A percentile compares a stretch with the other conserved stretches of the same genome.
phyloP scores from a whole-genome alignment of 192 early-diverging fungal species.

The Umbelopsis vinacea region DNA sequence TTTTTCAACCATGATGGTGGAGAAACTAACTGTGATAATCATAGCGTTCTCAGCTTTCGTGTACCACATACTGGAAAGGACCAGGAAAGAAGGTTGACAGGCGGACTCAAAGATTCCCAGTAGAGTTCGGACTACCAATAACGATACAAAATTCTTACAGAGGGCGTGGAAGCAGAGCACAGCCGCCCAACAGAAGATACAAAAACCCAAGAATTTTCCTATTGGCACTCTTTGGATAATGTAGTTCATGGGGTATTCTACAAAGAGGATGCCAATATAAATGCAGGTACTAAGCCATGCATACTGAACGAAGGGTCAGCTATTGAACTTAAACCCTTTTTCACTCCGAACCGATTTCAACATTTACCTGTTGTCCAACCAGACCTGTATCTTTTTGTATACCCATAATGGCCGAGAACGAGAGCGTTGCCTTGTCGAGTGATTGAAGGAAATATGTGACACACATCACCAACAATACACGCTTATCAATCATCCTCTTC shows the following conservation, averaged over 20 bases:
- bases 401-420: slow-evolving; percentile 28
- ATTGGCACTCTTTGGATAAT: slow-evolving; percentile 20
- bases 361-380: slow-evolving; percentile 19
- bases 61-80: slow-evolving; percentile 19
- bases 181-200: neutral
- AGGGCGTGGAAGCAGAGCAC: slow-evolving; percentile 1
- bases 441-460: slow-evolving; percentile 28
- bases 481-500: slow-evolving; percentile 22
- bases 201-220: neutral
- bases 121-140: slow-evolving; percentile 6
- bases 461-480: slow-evolving; percentile 9
- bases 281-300: slow-evolving; percentile 29
- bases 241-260: slow-evolving; percentile 26
- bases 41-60: slow-evolving; percentile 5
- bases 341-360: no score
- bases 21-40: neutral
- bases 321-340: neutral
- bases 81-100: slow-evolving; percentile 15
- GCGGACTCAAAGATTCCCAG: slow-evolving; percentile 22
- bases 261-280: slow-evolving; percentile 25
- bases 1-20: no score
- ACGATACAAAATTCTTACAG: neutral
- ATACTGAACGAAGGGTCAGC: neutral
- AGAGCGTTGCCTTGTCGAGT: slow-evolving; percentile 23
- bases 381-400: slow-evolving; percentile 14